phyloP scores from a whole-genome alignment of 208 protist species.

The Entamoeba invadens region DNA sequence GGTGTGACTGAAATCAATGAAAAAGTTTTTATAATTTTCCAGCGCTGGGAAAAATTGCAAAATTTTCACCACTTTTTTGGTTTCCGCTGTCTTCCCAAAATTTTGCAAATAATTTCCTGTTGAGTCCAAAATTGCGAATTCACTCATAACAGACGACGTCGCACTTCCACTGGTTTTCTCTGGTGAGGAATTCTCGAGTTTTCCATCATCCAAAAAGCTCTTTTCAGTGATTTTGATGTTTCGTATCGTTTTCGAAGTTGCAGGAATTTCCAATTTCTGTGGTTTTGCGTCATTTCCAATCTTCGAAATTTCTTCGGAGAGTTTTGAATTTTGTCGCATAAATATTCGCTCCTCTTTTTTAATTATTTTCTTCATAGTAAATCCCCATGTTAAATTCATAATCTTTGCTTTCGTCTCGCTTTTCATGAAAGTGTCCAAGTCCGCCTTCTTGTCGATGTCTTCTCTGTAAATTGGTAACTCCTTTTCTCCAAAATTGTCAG shows the following conservation, averaged over 20 bases:
- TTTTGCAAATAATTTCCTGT: too few species aligned
- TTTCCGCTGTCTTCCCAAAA: too few species aligned
- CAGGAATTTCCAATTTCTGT: too few species aligned
- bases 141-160: too few species aligned
- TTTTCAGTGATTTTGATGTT: too few species aligned
- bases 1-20: background rate
- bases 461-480: background rate
- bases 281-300: too few species aligned
- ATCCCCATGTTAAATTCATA: background rate
- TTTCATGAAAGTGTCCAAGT: background rate
- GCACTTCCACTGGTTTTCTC: too few species aligned
- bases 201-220: too few species aligned
- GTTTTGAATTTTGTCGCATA: background rate
- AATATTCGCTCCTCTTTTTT: background rate
- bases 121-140: too few species aligned
- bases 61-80: background rate
- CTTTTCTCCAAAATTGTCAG: background rate
- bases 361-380: background rate
- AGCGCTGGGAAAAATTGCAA: background rate
- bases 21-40: background rate
- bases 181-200: too few species aligned
- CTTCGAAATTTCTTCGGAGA: background rate
- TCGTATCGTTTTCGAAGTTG: too few species aligned
- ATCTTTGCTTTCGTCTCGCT: background rate
- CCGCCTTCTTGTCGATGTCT: background rate